These are phyloP conservation scores for Xylariaceae sp. DNA, from an alignment of 2,329 filamentous ascomycete species.

Conservation along the genomic window DNA sequence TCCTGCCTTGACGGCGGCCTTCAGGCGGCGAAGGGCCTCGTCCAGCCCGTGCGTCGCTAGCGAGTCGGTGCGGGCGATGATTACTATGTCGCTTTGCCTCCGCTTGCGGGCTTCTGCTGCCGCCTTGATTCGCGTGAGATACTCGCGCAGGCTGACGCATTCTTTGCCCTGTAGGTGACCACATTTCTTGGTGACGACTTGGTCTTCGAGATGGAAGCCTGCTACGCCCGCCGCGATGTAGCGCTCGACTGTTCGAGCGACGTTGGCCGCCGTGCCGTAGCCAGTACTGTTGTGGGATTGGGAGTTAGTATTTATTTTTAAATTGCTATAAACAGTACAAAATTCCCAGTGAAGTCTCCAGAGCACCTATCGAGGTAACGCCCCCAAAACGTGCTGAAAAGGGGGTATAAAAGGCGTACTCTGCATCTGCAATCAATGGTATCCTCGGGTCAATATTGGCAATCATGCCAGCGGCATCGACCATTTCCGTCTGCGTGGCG, in stretches of 20 bases:
- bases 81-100: conserved; percentile 57
- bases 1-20: conserved; percentile 52
- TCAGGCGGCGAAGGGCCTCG: conserved; percentile 53
- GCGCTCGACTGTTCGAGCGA: conserved; percentile 53
- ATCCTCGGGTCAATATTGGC: conserved; percentile 60
- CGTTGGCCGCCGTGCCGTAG: conserved; percentile 58
- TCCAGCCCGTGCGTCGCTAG: conserved; percentile 57
- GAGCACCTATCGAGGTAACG: background rate
- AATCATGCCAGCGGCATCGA: conserved; percentile 68
- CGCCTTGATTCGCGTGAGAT: conserved; percentile 41
- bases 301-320: too few relatives aligned
- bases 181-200: conserved; percentile 46
- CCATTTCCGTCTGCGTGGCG: conserved; percentile 68
- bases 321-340: background rate
- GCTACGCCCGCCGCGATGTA: conserved; percentile 42
- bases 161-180: conserved; percentile 46
- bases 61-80: conserved; percentile 65
- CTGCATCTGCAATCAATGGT: conserved; percentile 67
- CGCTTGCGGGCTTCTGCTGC: conserved; percentile 46
- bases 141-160: conserved; percentile 40
- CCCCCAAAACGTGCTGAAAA: background rate
- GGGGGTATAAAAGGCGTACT: conserved; percentile 34
- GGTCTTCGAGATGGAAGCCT: conserved; percentile 45
- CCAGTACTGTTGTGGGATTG: conserved; percentile 47
- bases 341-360: background rate